These are phyloP conservation scores for Saposhnikovia divaricata DNA, from an alignment of 129 eudicot species.

Conservation along the genomic window DNA sequence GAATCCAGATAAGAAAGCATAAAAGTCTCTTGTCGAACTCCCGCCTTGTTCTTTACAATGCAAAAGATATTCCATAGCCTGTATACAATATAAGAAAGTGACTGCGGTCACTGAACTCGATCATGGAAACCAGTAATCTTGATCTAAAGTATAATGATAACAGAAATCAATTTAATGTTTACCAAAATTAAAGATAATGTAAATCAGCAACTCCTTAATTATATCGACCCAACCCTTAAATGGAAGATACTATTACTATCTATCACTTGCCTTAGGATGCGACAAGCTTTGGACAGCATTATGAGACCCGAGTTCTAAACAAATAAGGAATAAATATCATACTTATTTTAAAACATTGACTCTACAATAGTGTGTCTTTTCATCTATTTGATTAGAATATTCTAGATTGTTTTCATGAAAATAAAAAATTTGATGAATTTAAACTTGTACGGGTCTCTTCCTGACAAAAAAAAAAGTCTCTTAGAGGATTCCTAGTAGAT, in stretches of 20 bases:
- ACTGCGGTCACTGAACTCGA: not conserved
- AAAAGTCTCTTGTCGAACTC: constrained; percentile 59
- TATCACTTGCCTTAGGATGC: not conserved
- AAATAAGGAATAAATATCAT: not conserved
- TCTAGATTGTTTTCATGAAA: not conserved
- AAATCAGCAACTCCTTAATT: not conserved
- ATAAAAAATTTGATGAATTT: not conserved
- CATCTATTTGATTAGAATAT: not conserved
- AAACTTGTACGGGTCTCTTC: not conserved
- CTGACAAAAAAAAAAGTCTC: too few relatives aligned
- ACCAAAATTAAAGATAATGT: not conserved
- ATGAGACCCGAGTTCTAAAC: not conserved
- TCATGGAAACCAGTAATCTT: not conserved
- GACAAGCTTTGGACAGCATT: not conserved
- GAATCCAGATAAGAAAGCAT: constrained; percentile 58
- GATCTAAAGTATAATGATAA: not conserved
- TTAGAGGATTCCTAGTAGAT: not conserved
- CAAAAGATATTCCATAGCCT: constrained; percentile 84
- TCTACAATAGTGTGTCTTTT: not conserved
- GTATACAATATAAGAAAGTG: constrained; percentile 13
- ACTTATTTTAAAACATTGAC: not conserved
- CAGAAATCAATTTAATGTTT: not conserved
- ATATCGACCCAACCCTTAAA: not conserved
- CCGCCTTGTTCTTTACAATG: constrained; percentile 61
- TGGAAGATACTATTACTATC: not conserved